Conservation (phyloP, 768 basidiomycete species). For the Leccinum barrowsii region DNA sequence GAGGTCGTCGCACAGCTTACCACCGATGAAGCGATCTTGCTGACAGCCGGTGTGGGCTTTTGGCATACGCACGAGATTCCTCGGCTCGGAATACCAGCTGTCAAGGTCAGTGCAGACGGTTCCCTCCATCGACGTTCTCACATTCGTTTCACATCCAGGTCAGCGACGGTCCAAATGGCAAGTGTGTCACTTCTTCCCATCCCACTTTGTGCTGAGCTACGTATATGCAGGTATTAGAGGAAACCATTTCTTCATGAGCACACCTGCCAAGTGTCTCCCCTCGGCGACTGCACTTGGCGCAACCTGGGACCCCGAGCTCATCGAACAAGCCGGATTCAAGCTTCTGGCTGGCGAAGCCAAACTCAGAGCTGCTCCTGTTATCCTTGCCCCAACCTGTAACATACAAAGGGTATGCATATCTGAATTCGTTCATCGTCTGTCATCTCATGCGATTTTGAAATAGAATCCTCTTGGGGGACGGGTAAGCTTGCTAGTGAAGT, state of each 20-base stretch:
- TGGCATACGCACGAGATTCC: conserved; percentile 71
- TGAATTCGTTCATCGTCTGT: neutral
- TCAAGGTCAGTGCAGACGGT: conserved; percentile 44
- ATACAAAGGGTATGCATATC: conserved; percentile 61
- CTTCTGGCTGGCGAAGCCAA: conserved; percentile 73
- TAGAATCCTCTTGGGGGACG: conserved; percentile 71
- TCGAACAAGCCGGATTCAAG: conserved; percentile 58
- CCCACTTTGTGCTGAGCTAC: neutral
- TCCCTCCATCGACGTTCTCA: conserved; percentile 12
- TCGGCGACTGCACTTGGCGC: conserved; percentile 73
- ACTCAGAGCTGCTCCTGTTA: conserved; percentile 60
- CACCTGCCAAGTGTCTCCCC: conserved; percentile 76
- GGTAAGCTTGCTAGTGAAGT: conserved; percentile 32
- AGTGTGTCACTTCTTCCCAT: conserved; percentile 13
- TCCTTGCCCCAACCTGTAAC: conserved; percentile 81
- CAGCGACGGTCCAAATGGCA: conserved; percentile 79
- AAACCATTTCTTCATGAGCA: conserved; percentile 77
- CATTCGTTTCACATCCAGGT: conserved; percentile 38
- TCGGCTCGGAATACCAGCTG: conserved; percentile 63
- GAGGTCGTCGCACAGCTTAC: conserved; percentile 64
- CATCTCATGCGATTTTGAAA: neutral
- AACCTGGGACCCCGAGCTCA: conserved; percentile 66
- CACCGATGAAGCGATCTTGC: conserved; percentile 67
- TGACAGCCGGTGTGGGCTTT: conserved; percentile 73
- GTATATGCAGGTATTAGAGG: conserved; percentile 48